These are phyloP conservation scores for Boechera divaricarpa DNA, from an alignment of 345 rosid species.

Conservation along the genomic window DNA sequence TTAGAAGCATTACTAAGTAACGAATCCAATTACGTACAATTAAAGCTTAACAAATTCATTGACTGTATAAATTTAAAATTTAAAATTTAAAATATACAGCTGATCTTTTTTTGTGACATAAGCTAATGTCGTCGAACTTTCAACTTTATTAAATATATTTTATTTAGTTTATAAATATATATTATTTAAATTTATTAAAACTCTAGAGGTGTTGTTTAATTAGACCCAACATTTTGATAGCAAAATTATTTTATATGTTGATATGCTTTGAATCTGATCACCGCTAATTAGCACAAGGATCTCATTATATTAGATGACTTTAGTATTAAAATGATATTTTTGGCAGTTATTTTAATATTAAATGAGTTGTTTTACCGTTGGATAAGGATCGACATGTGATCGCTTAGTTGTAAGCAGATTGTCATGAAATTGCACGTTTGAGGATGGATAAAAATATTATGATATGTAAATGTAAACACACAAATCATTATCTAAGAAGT, in stretches of 20 bases:
- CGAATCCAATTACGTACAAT: neutral
- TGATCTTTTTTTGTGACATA: neutral
- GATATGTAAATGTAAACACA: neutral
- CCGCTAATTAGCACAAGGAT: neutral
- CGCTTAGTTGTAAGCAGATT: neutral
- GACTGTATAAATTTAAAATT: neutral
- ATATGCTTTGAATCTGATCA: neutral
- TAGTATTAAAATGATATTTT: neutral
- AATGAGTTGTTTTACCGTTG: constrained; percentile 8
- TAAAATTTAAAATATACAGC: neutral
- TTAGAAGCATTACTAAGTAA: neutral
- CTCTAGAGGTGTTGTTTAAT: neutral
- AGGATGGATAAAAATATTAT: neutral
- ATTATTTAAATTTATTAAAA: neutral
- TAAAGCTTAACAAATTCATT: neutral
- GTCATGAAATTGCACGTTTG: constrained; percentile 9
- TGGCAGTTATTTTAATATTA: neutral
- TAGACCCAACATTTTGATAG: neutral
- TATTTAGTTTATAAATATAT: neutral
- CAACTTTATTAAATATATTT: neutral
- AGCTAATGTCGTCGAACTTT: neutral
- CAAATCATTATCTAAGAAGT: neutral
- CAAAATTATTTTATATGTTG: neutral
- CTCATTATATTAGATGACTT: neutral
- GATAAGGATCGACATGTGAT: constrained; percentile 37